phyloP scores from a whole-genome alignment of 768 basidiomycete genomes.

The Infundibulicybe gibba region DNA sequence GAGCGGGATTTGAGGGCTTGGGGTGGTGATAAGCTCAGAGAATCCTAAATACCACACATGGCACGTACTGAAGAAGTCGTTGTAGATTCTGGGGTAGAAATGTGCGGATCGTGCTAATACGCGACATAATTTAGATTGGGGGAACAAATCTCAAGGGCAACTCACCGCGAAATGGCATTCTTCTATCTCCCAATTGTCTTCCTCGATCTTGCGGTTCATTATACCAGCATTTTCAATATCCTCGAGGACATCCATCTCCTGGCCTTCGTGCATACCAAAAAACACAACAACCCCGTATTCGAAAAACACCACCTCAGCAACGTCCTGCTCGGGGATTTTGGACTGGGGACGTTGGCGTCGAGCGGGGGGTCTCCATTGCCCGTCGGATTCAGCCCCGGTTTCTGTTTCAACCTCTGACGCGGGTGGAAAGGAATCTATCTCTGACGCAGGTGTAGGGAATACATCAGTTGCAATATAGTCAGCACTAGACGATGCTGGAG shows the following conservation, averaged over 20 bases:
- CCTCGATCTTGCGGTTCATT: conserved; percentile 54
- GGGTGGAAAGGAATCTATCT: not conserved
- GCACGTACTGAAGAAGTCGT: conserved; percentile 86
- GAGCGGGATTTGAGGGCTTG: conserved; percentile 89
- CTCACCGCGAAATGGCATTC: conserved; percentile 85
- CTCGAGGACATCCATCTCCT: conserved; percentile 82
- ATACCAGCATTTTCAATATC: conserved; percentile 74
- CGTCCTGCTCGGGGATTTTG: conserved; percentile 36
- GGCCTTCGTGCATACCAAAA: conserved; percentile 76
- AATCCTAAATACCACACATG: not conserved
- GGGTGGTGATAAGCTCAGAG: conserved; percentile 1
- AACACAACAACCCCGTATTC: conserved; percentile 91
- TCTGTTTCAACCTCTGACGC: conserved; percentile 11
- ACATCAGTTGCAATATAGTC: conserved; percentile 5
- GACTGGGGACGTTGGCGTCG: conserved; percentile 10
- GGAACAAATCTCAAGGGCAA: conserved; percentile 10
- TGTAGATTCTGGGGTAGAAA: conserved; percentile 91
- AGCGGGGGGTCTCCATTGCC: conserved; percentile 1
- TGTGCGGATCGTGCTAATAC: conserved; percentile 76
- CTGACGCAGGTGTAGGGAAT: not conserved
- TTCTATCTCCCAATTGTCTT: conserved; percentile 88
- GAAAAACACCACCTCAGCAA: conserved; percentile 78
- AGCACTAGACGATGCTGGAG: conserved; percentile 4
- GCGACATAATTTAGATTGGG: conserved; percentile 2
- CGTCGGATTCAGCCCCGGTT: conserved; percentile 7